Base-by-base conservation (phyloP, 75 land plant genomes). In the Selaginella moellendorffii region DNA sequence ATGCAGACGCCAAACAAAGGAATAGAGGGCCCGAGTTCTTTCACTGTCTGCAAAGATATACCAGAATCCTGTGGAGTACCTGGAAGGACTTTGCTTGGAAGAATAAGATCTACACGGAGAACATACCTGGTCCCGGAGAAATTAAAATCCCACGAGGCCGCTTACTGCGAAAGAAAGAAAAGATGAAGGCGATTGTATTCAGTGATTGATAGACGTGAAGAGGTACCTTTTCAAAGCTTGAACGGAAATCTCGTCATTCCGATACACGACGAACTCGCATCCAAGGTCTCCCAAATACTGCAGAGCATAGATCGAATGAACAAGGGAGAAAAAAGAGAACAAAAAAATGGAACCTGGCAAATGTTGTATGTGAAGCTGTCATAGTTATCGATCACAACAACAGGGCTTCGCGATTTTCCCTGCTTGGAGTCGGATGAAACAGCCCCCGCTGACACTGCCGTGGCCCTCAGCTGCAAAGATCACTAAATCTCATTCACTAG, bases 301-400 rank as follows among this genome's bases (percentile, higher is more conserved):
- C 62, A 73, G 64, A 26, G 25, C 14, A 31, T 5, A 36, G 5
- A 36, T 36, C 10, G 5, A 36, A 36, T 36, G 5, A 5, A 36
- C 14, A 36, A 36, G 14, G 5, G 14, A 36, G 14, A 36, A 5
- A 36, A 5, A 36, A 36, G 5, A 36, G 14, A 36, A 36, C 46
- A 5, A 5, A 36, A 36, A 36, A 5, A 36, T 36, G 14, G 5
- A 36, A 89, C 97, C 92, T 90, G 99, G 69, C 91, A 86, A 25
- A 95, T 86, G 69, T 95, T 95, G 72, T 95, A 95, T 29, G 99
- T 95, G 65, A 95, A 95, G 68, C 99, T 95, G 62, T 95, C 99
- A 56, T 95, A 95, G 78, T 95, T 95, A 63, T 95, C 99, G 63
- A 95, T 86, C 21, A 95, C 99, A 27, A 90, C 29, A 22, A 95